Conservation (phyloP, 352 stramenopile genomes). For the Phytophthora cactorum region DNA sequence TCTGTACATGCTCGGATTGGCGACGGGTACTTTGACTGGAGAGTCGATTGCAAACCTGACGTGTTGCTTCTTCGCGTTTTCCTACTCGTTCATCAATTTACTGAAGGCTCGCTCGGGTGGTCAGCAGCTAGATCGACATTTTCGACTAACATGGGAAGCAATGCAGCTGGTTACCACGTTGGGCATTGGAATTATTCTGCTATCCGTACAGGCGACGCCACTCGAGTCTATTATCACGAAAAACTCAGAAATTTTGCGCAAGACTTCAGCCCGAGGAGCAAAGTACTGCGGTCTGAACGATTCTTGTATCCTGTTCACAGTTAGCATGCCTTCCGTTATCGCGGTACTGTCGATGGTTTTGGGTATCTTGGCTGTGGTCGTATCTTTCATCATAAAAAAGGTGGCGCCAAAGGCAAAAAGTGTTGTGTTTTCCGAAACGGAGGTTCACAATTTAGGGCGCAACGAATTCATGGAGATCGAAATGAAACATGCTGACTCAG, state of each 20-base stretch:
- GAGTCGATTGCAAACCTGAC: no score
- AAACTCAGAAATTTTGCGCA: constrained; percentile 30
- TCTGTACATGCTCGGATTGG: no score
- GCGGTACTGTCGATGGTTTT: neutral
- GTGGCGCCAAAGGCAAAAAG: neutral
- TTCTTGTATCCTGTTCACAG: constrained; percentile 27
- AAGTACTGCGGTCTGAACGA: constrained; percentile 26
- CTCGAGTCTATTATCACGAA: constrained; percentile 15
- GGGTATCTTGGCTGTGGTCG: neutral
- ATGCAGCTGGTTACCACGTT: no score
- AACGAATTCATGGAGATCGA: neutral
- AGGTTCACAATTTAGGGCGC: neutral
- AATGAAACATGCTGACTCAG: neutral
- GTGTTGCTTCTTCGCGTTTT: no score
- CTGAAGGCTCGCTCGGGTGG: no score
- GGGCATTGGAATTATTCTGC: no score
- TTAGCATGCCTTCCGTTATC: constrained; percentile 16
- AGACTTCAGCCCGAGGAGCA: constrained; percentile 15
- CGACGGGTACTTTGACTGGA: no score
- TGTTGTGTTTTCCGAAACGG: neutral
- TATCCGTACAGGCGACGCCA: no score
- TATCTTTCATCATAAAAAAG: neutral
- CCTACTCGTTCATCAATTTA: no score
- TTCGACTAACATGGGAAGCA: no score
- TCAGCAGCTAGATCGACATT: no score